phyloP scores from a whole-genome alignment of 441 rosid genomes.

The Metrosideros polymorpha region DNA sequence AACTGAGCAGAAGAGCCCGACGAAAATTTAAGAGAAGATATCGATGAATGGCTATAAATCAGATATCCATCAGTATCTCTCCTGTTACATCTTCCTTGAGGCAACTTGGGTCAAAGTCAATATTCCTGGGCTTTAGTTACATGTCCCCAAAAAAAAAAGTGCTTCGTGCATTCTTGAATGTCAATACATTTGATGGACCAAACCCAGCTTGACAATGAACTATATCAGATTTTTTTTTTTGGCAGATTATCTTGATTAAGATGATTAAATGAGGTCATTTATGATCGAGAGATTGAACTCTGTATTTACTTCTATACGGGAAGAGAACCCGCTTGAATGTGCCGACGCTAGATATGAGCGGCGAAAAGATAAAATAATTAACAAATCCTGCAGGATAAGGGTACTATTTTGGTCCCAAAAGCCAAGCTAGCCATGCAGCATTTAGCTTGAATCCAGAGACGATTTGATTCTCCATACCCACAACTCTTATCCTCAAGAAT shows the following conservation, averaged over 20 bases:
- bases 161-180: background rate
- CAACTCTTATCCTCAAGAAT: background rate
- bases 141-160: background rate
- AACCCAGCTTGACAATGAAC: background rate
- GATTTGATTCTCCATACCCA: background rate
- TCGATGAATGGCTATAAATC: background rate
- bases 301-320: background rate
- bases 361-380: background rate
- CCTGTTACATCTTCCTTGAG: background rate
- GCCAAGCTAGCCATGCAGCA: background rate
- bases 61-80: background rate
- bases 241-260: background rate
- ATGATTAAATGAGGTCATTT: background rate
- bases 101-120: background rate
- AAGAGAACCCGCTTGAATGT: background rate
- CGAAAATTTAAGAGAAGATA: background rate
- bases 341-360: background rate
- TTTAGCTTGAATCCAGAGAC: background rate
- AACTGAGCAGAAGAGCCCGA: background rate
- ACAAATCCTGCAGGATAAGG: background rate
- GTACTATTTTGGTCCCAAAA: background rate
- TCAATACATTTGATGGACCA: background rate
- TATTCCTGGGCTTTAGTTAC: background rate
- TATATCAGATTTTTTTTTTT: background rate
- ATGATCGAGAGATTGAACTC: background rate